Base-by-base conservation (phyloP, 2,329 filamentous ascomycete genomes). In the Neofusicoccum parvum region DNA sequence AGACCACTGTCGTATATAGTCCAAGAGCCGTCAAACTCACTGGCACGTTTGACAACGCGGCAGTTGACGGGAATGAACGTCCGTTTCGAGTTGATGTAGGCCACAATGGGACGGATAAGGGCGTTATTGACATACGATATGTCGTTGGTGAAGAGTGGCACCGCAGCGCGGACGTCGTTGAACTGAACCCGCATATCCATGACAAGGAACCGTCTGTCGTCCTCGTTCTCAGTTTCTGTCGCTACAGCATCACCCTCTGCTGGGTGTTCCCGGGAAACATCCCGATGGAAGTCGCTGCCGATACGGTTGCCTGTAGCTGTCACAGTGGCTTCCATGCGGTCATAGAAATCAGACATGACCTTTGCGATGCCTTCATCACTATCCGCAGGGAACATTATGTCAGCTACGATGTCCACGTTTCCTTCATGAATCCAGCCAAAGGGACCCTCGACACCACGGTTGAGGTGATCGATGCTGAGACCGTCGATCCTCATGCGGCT, bases 401-500 rank as follows among this genome's bases (percentile, higher is more conserved):
- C 95, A 6, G 95, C 91, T 14, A 98, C 89, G 68, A 99, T 97
- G 75, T 99, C 95, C 46, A 99, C 93, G 68, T 95, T 96, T 39
- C 95, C 95, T 79, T 98, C 92, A 70, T 96, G 91, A 62, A 99
- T 99, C 95, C 95, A 99, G 3, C 92, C 94, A 76, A 99, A 97
- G 0, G 94, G 94, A 0, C 95, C 95, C 68, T 95, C 89, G 17
- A 97, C 92, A 27, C 94, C 94, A 48, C 93, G 88, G 75, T 99
- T 99, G 10, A 99, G 84, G 76, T 99, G 95, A 72, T 98, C 95
- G 64, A 99, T 97, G 74, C 90, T 96, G 10, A 99, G 84, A 0
- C 90, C 93, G 74, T 99, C 95, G 66, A 99, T 96, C 5, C 95
- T 88, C 66, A 98, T 87, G 27, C 95, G 87, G 73, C 90, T 97